Base-by-base conservation (phyloP, 2,329 filamentous ascomycete genomes). In the Clonostachys byssicola region DNA sequence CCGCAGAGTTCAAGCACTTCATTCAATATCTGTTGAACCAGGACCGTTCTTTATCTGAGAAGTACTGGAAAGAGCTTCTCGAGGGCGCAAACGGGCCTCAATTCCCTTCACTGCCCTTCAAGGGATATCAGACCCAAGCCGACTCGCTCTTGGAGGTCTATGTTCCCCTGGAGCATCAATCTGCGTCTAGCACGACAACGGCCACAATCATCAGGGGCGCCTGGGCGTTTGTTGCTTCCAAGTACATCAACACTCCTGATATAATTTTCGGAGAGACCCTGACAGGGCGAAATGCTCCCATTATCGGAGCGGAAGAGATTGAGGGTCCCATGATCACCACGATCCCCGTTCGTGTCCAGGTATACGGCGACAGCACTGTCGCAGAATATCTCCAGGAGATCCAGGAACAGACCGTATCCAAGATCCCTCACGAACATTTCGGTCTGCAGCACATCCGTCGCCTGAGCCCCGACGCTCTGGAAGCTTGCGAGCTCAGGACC, bases 371-470 rank as follows among this genome's bases (percentile, higher is more conserved):
- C 5, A 56, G 60, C 0, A 67, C 67, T 1, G 67, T 81, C 3
- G 56, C 60, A 0, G 70, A 80, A 42, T 85, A 77, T 51, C 64
- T 88, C 5, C 68, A 77, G 40, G 62, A 67, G 3, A 71, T 87
- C 3, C 81, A 86, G 36, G 67, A 78, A 33, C 71, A 77, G 47
- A 78, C 75, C 0, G 70, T 81, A 0, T 64, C 72, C 4, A 75
- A 80, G 52, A 84, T 86, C 6, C 77, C 81, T 0, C 77, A 86
- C 56, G 80, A 88, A 59, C 83, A 89, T 58, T 71, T 78, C 44
- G 80, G 80, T 17, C 64, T 83, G 41, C 80, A 83, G 47, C 59
- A 81, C 51, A 84, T 85, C 49, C 77, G 80, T 10, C 70, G 72
- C 18, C 61, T 84, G 12, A 80, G 76, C 54, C 64, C 71, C 1